These are phyloP conservation scores for Alternaria rosae DNA, from an alignment of 2,329 filamentous ascomycete genomes.

Conservation along the genomic window DNA sequence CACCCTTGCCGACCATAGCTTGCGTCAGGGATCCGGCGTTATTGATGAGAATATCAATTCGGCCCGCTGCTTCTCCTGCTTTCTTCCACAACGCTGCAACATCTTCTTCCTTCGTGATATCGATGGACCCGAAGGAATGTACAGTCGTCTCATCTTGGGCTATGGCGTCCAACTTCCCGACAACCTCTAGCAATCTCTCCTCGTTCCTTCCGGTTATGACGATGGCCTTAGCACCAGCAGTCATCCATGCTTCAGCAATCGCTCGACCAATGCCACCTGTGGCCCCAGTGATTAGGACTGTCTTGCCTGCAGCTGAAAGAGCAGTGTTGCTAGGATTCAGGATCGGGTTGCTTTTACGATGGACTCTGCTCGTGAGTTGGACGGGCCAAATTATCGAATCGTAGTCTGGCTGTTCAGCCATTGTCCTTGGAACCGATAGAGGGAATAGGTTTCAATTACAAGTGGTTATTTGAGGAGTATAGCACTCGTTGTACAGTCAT, in stretches of 20 bases:
- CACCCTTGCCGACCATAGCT: neutral
- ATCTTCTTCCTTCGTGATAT: neutral
- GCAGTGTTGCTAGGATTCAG: neutral
- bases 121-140: neutral
- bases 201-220: neutral
- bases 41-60: neutral
- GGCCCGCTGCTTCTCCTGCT: neutral
- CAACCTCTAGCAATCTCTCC: neutral
- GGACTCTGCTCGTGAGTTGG: neutral
- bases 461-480: neutral
- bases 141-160: neutral
- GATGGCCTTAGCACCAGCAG: neutral
- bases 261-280: neutral
- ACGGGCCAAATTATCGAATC: neutral
- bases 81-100: neutral
- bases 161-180: neutral
- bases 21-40: neutral
- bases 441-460: neutral
- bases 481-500: neutral
- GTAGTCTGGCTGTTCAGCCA: neutral
- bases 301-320: neutral
- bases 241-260: neutral
- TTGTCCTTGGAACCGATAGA: neutral
- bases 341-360: neutral
- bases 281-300: neutral